Evolutionary conservation across 176 grass and related monocot genomes (phyloP).

Genomic region (Rhynchospora pubera): DNA sequence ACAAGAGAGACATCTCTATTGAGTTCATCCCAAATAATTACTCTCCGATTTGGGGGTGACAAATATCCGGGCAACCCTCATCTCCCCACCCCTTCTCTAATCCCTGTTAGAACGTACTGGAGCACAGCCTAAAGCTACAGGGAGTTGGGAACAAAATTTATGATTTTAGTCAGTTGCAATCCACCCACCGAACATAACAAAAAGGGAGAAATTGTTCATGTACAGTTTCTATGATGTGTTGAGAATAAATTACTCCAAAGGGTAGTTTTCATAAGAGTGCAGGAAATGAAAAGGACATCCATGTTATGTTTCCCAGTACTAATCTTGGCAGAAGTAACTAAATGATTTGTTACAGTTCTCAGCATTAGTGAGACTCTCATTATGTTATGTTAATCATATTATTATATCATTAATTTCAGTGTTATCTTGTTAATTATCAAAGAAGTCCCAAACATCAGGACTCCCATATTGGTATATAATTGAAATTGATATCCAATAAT

Average conservation of each 20-base stretch:
- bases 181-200: slow-evolving; percentile 3
- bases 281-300: background rate
- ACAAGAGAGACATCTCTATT: too few species aligned
- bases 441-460: background rate
- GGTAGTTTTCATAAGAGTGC: background rate
- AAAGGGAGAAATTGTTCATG: background rate
- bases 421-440: background rate
- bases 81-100: too few species aligned
- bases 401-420: background rate
- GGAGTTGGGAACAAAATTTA: background rate
- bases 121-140: slow-evolving; percentile 8
- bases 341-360: background rate
- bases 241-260: background rate
- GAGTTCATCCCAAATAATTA: too few species aligned
- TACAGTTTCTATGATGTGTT: background rate
- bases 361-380: background rate
- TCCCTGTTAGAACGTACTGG: too few species aligned
- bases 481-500: background rate
- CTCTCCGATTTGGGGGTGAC: too few species aligned
- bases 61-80: too few species aligned
- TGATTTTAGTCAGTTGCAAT: background rate
- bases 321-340: background rate
- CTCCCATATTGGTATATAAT: background rate
- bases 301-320: background rate
- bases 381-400: background rate